A percentile compares a stretch with the other conserved stretches of the same genome.
phyloP scores from a whole-genome alignment of 2,329 filamentous ascomycete genomes.

The Exophiala lecanii-corni region DNA sequence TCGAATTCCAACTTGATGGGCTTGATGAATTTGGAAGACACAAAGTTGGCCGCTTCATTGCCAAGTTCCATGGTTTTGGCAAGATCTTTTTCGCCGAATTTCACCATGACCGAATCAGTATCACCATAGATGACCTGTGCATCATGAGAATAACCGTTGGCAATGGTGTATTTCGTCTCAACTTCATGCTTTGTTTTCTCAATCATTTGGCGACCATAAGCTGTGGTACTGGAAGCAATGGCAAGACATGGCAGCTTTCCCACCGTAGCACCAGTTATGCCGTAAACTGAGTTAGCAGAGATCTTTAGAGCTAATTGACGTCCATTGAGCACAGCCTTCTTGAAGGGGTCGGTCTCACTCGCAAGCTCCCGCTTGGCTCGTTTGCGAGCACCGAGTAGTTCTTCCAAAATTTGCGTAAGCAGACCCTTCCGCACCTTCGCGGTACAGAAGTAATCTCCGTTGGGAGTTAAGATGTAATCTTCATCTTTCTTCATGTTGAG shows the following conservation, averaged over 20 bases:
- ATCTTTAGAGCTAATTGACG: conserved; percentile 93
- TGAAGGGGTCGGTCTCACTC: conserved; percentile 88
- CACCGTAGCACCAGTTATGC: conserved; percentile 90
- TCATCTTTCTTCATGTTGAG: conserved; percentile 77
- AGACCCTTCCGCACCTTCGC: conserved; percentile 84
- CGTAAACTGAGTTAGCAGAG: conserved; percentile 96
- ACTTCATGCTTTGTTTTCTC: conserved; percentile 97
- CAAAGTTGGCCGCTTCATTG: conserved; percentile 82
- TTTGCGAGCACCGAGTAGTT: conserved; percentile 86
- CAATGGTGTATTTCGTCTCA: conserved; percentile 80
- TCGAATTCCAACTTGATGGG: conserved; percentile 99
- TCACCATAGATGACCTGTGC: conserved; percentile 98
- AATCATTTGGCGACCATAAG: conserved; percentile 98
- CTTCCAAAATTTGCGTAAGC: conserved; percentile 90
- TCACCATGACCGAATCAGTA: conserved; percentile 99
- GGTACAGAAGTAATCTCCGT: conserved; percentile 89
- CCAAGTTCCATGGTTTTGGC: conserved; percentile 89
- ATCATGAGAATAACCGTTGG: conserved; percentile 90
- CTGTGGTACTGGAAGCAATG: conserved; percentile 94
- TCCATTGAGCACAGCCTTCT: conserved; percentile 95
- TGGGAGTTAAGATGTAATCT: conserved; percentile 94
- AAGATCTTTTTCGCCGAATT: conserved; percentile 86
- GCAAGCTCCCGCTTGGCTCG: conserved; percentile 87
- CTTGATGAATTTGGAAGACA: conserved; percentile 88
- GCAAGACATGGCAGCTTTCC: conserved; percentile 92